These are phyloP conservation scores for grape (Vitis vinifera) DNA, from an alignment of 164 flowering plant genomes.

Conservation along the genomic window ASM3070453v1 NC_081808.1:25813501-25814000, in stretches of 20 bases:
- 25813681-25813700: conserved; percentile 43
- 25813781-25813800: conserved; percentile 65
- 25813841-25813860: conserved; percentile 80
- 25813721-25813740: conserved; percentile 85
- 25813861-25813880: conserved; percentile 86
- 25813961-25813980: conserved; percentile 72
- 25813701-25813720: conserved; percentile 56
- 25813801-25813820: conserved; percentile 82
- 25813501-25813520: conserved; percentile 74
- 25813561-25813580: neutral
- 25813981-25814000: conserved; percentile 86
- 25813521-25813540: conserved; percentile 76
- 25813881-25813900: conserved; percentile 75
- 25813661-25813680: conserved; percentile 56
- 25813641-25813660: conserved; percentile 81
- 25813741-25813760: conserved; percentile 90
- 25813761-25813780: conserved; percentile 65
- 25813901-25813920: conserved; percentile 84
- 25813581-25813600: neutral
- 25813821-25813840: conserved; percentile 81
- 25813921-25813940: conserved; percentile 72
- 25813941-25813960: conserved; percentile 69
- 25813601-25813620: neutral
- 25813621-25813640: conserved; percentile 41
- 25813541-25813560: conserved; percentile 39